Percentiles rank a stretch among this genome's conserved stretches.
phyloP scores from a whole-genome alignment of 768 basidiomycete genomes.

The Hemileccinum impolitum region DNA sequence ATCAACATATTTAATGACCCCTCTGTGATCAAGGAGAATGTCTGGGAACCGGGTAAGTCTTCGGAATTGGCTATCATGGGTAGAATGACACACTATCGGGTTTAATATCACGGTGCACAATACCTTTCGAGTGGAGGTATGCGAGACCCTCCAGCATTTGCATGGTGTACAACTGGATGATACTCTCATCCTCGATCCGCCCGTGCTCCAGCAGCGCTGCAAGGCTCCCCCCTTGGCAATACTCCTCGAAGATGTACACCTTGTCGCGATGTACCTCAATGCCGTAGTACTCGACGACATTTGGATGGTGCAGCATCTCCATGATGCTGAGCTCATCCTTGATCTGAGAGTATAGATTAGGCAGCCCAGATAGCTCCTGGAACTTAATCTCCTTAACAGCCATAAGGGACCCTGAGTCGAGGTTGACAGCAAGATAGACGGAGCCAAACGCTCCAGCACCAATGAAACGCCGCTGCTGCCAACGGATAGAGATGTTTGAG shows the following conservation, averaged over 20 bases:
- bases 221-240: constrained; percentile 93
- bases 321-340: constrained; percentile 95
- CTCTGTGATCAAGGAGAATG: constrained; percentile 84
- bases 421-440: constrained; percentile 98
- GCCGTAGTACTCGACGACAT: constrained; percentile 98
- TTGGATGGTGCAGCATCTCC: constrained; percentile 97
- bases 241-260: constrained; percentile 99
- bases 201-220: constrained; percentile 88
- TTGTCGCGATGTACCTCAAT: constrained; percentile 99
- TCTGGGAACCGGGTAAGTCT: constrained; percentile 49
- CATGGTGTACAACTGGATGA: constrained; percentile 93
- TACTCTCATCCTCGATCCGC: constrained; percentile 93
- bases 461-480: constrained; percentile 98
- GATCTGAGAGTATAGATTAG: constrained; percentile 88
- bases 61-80: constrained; percentile 1
- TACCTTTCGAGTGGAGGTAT: constrained; percentile 89
- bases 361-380: constrained; percentile 85
- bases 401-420: constrained; percentile 95
- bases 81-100: constrained; percentile 79
- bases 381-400: constrained; percentile 99
- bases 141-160: constrained; percentile 95
- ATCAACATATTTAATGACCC: constrained; percentile 95
- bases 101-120: constrained; percentile 96
- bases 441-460: constrained; percentile 98
- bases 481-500: constrained; percentile 92